Base-by-base conservation (phyloP, 208 protist genomes). In the Phytomonas sp. region DNA sequence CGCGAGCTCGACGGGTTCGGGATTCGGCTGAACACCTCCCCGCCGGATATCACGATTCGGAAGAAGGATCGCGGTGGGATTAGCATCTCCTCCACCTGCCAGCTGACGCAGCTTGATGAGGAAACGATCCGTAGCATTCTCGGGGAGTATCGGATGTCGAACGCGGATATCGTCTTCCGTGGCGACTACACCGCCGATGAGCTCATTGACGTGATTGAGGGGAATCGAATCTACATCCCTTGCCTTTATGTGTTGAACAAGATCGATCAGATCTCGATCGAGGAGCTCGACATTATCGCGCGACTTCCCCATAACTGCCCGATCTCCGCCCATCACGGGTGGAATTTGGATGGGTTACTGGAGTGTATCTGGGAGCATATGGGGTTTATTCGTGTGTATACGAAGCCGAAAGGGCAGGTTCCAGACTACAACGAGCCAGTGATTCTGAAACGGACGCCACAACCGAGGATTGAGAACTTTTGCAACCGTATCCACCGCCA, bases 341-440 rank as follows among this genome's bases (percentile, higher is more conserved):
- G 98, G 98, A 99, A 99, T 81, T 80, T 99, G 29, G 97, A 99
- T 71, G 97, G 92, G 23, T 76, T 99, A 13, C 84, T 99, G n/a
- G 98, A 99, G 69, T 97, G 88, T 75, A 98, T 99, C 62, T 99
- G 98, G 98, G 93, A 99, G 34, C 98, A 99, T 73, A 87, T 99
- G 11, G 83, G 98, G 74, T 93, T 99, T 37, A 92, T 98, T 37
- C 87, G 99, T 53, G 78, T 99, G 60, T 99, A 99, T 84, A 99
- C 98, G 30, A 99, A 99, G 83, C 98, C 97, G 23, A 89, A 96
- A 62, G 98, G 98, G 26, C 93, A 98, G 78, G 91, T 98, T 67
- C 96, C 98, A 7, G 98, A 99, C 86, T 99, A 99, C 81, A 86
- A 97, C 66, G 94, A 87, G 56, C 98, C 98, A 4, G 97, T 99